These are phyloP conservation scores for Hymenoscyphus albidus DNA, from an alignment of 2,329 filamentous ascomycete genomes.

Conservation along the genomic window DNA sequence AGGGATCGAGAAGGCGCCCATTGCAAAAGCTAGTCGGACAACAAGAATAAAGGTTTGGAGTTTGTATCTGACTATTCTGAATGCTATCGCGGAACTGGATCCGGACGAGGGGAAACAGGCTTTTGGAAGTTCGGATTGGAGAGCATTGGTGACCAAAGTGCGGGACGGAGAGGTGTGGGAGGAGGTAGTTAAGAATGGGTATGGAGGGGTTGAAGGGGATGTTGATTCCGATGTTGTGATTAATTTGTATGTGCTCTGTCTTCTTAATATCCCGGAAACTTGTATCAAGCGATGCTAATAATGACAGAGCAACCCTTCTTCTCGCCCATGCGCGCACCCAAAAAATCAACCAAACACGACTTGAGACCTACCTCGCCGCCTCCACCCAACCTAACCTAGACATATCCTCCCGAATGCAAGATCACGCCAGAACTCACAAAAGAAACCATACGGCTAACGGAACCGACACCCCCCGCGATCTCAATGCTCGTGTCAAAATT, in stretches of 20 bases:
- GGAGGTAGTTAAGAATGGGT: conserved; percentile 81
- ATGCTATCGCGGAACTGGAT: conserved; percentile 84
- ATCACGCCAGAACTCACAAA: conserved; percentile 54
- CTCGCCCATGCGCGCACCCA: conserved; percentile 87
- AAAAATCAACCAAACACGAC: conserved; percentile 74
- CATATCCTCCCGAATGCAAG: conserved; percentile 56
- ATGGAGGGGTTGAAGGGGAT: conserved; percentile 81
- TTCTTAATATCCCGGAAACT: conserved; percentile 9
- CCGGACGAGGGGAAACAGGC: conserved; percentile 84
- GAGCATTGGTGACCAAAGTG: conserved; percentile 74
- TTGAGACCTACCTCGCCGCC: conserved; percentile 85
- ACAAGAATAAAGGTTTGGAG: conserved; percentile 96
- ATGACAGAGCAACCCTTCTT: conserved; percentile 73
- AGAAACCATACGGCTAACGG: conserved; percentile 59
- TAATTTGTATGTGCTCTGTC: conserved; percentile 60
- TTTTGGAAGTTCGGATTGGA: conserved; percentile 85
- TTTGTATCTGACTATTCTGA: conserved; percentile 88
- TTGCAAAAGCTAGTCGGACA: conserved; percentile 73
- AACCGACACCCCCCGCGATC: conserved; percentile 77
- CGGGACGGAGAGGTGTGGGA: conserved; percentile 93
- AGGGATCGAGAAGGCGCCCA: conserved; percentile 52
- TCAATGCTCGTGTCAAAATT: conserved; percentile 82
- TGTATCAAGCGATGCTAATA: conserved; percentile 25
- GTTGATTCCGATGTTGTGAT: conserved; percentile 94
- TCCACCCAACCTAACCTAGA: conserved; percentile 71